phyloP scores from a whole-genome alignment of 2,329 filamentous ascomycete genomes.

The Penicillium sp. region DNA sequence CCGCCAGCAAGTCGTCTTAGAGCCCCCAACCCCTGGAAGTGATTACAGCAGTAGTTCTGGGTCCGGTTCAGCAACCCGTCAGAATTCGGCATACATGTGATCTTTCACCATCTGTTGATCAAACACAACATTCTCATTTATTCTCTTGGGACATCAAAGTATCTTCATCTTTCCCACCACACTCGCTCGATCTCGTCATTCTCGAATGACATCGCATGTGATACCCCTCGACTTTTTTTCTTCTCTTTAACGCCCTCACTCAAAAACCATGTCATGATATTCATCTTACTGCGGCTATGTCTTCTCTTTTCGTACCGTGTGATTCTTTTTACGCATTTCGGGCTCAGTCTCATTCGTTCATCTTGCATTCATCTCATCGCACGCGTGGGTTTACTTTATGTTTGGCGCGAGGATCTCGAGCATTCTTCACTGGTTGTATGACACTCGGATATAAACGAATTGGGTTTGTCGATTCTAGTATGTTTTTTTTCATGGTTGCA shows the following conservation, averaged over 20 bases:
- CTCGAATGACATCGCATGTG: slow-evolving; percentile 31
- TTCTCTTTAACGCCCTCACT: slow-evolving; percentile 2
- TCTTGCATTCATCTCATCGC: background rate
- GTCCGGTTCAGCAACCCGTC: slow-evolving; percentile 29
- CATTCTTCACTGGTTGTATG: slow-evolving; percentile 2
- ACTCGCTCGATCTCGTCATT: slow-evolving; percentile 23
- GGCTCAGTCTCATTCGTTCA: background rate
- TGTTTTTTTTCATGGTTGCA: background rate
- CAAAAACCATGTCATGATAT: slow-evolving; percentile 2
- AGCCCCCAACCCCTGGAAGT: slow-evolving; percentile 42
- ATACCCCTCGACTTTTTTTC: slow-evolving; percentile 29
- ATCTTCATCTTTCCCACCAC: slow-evolving; percentile 6
- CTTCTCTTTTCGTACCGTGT: background rate
- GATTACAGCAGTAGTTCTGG: slow-evolving; percentile 31
- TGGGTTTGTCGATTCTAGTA: background rate
- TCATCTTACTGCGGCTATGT: background rate
- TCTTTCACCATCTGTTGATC: slow-evolving; percentile 1
- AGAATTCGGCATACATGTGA: slow-evolving; percentile 32
- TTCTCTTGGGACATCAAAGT: slow-evolving; percentile 2
- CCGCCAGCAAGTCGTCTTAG: slow-evolving; percentile 50
- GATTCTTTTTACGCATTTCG: background rate
- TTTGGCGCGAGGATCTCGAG: background rate
- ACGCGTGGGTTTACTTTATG: background rate
- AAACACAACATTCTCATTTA: slow-evolving; percentile 1
- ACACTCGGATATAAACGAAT: slow-evolving; percentile 5